These are phyloP conservation scores for Candida coquimbonensis DNA, from an alignment of 805 yeast species.

Conservation along the genomic window DNA sequence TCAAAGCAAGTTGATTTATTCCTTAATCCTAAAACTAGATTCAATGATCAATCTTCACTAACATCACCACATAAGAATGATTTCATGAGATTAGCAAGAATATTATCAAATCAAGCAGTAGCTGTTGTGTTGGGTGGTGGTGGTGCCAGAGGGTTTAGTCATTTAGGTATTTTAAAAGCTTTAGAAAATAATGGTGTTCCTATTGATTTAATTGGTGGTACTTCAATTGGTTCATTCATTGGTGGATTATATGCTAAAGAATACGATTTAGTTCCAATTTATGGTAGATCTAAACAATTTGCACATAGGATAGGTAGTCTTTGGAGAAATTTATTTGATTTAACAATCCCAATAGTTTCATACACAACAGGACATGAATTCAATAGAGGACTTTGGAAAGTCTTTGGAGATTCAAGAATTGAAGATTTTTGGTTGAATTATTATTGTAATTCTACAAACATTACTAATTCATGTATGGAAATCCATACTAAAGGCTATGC, in stretches of 20 bases:
- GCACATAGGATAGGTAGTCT: constrained; percentile 72
- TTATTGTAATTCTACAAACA: constrained; percentile 88
- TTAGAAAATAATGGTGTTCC: constrained; percentile 91
- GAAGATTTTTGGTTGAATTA: constrained; percentile 94
- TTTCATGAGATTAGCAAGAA: constrained; percentile 81
- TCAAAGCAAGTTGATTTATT: constrained; percentile 31
- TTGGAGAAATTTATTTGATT: constrained; percentile 79
- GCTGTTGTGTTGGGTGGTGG: constrained; percentile 97
- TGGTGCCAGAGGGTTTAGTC: constrained; percentile 93
- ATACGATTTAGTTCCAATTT: constrained; percentile 83
- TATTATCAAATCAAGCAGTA: constrained; percentile 86
- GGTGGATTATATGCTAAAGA: constrained; percentile 95
- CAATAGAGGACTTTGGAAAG: constrained; percentile 95
- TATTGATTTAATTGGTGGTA: constrained; percentile 90
- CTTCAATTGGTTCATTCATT: constrained; percentile 92
- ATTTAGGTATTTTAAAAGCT: constrained; percentile 85
- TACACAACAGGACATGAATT: constrained; percentile 97
- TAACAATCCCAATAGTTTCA: constrained; percentile 90
- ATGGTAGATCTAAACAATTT: constrained; percentile 83
- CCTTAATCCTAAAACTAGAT: constrained; percentile 22
- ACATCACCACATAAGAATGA: constrained; percentile 66
- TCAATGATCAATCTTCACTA: constrained; percentile 24
- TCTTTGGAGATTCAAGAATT: constrained; percentile 84
- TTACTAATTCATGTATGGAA: constrained; percentile 93
- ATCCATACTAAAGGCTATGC: constrained; percentile 88